phyloP scores from a whole-genome alignment of 1,139 yeast species.

The Magnusiomyces sp. region DNA sequence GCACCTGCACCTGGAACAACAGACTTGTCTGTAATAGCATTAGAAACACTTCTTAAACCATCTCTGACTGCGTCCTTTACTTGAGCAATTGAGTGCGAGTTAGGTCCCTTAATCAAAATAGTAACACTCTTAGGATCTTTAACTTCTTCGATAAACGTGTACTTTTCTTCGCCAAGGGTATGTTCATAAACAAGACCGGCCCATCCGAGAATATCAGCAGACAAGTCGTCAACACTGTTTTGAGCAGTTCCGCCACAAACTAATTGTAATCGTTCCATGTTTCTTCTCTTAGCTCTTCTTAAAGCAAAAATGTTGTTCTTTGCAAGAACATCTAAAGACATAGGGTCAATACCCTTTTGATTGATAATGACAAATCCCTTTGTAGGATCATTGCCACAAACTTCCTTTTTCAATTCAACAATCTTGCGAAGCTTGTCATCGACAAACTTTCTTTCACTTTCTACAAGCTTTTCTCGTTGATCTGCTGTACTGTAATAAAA shows the following conservation, averaged over 20 bases:
- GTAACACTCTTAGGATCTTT: constrained; percentile 88
- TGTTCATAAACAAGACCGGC: constrained; percentile 91
- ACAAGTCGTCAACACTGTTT: constrained; percentile 89
- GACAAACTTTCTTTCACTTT: constrained; percentile 87
- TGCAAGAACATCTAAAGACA: constrained; percentile 91
- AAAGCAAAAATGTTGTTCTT: constrained; percentile 88
- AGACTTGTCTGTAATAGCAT: constrained; percentile 74
- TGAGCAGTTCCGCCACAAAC: constrained; percentile 98
- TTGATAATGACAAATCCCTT: constrained; percentile 90
- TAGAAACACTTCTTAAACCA: constrained; percentile 90
- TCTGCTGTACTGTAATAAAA: constrained; percentile 93
- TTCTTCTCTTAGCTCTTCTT: constrained; percentile 97
- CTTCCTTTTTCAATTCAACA: constrained; percentile 85
- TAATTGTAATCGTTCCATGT: constrained; percentile 95
- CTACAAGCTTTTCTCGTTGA: constrained; percentile 91
- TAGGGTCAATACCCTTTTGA: constrained; percentile 98
- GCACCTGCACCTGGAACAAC: constrained; percentile 98
- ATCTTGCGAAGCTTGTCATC: constrained; percentile 90
- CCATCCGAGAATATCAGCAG: constrained; percentile 78
- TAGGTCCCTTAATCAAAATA: constrained; percentile 87
- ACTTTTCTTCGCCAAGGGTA: constrained; percentile 93
- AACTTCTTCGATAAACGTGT: constrained; percentile 90
- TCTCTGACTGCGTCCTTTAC: constrained; percentile 96
- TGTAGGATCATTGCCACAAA: constrained; percentile 66
- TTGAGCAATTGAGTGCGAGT: constrained; percentile 79